A percentile compares a stretch with the other conserved stretches of the same genome.
These are phyloP conservation scores for Exophiala dermatitidis DNA, from an alignment of 2,329 filamentous ascomycete genomes.

Conservation along the genomic window DNA sequence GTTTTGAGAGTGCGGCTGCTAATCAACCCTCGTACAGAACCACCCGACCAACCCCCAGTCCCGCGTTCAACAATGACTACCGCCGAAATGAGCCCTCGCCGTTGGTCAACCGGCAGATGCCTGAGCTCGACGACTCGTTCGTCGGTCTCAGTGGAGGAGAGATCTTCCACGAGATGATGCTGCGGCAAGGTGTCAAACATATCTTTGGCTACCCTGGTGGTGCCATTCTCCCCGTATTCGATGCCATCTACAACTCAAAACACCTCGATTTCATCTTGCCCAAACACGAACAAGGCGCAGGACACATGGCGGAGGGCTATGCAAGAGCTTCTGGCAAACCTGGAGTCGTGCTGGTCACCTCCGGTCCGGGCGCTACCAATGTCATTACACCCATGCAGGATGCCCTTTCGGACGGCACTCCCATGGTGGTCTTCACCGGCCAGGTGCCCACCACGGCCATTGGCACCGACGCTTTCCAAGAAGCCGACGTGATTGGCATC, in stretches of 20 bases:
- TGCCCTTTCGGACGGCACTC: conserved; percentile 88
- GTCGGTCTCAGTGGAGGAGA: conserved; percentile 92
- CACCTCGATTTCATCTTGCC: conserved; percentile 95
- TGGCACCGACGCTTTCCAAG: conserved; percentile 93
- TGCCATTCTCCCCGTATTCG: conserved; percentile 94
- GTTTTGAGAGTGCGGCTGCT: conserved; percentile 24
- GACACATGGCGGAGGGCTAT: conserved; percentile 98
- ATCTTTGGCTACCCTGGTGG: conserved; percentile 92
- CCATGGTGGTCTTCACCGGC: conserved; percentile 90
- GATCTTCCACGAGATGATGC: conserved; percentile 99
- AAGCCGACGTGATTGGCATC: conserved; percentile 90
- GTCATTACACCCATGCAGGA: conserved; percentile 95
- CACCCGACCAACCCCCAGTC: conserved; percentile 54
- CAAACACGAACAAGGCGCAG: conserved; percentile 92
- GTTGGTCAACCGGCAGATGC: conserved; percentile 53
- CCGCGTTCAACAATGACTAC: conserved; percentile 50
- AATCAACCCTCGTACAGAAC: conserved; percentile 38
- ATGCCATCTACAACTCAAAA: conserved; percentile 96
- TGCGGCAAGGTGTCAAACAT: conserved; percentile 83
- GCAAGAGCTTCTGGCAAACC: conserved; percentile 88
- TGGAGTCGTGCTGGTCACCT: conserved; percentile 93
- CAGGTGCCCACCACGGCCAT: conserved; percentile 88
- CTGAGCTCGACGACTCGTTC: conserved; percentile 79
- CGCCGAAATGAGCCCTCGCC: conserved; percentile 60
- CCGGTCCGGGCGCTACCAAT: conserved; percentile 92